Evolutionary conservation across 31 red algal genomes (phyloP).

Genomic region (Odonthalia washingtoniensis): DNA sequence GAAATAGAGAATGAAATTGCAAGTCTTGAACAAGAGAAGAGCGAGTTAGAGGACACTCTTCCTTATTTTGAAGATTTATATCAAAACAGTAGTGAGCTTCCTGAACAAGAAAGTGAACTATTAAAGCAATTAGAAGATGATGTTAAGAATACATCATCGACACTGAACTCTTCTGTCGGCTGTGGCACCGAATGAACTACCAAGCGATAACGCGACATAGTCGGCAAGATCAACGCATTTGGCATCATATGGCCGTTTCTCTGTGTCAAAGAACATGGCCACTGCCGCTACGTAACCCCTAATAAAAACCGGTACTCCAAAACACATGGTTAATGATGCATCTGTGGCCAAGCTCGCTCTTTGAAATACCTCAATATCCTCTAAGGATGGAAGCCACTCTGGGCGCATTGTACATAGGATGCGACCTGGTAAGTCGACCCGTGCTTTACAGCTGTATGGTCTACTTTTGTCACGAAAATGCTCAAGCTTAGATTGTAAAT

Average conservation of each 20-base stretch:
- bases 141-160: constrained; percentile 15
- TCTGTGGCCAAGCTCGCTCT: constrained; percentile 58
- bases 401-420: constrained; percentile 82
- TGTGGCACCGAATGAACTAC: constrained; percentile 60
- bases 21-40: too few relatives aligned
- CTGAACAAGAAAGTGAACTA: too few relatives aligned
- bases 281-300: constrained; percentile 80
- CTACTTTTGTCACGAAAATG: constrained; percentile 69
- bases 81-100: too few relatives aligned
- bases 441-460: constrained; percentile 59
- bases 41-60: too few relatives aligned
- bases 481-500: constrained; percentile 69
- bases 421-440: constrained; percentile 74
- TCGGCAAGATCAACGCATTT: constrained; percentile 82
- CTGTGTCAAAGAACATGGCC: constrained; percentile 87
- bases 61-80: too few relatives aligned
- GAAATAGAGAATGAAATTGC: too few relatives aligned
- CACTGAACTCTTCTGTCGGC: constrained; percentile 32
- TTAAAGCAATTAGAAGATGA: too few relatives aligned
- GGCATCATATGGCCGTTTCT: constrained; percentile 74
- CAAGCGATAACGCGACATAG: constrained; percentile 49
- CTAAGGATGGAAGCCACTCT: constrained; percentile 81
- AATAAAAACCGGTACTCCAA: constrained; percentile 77
- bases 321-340: constrained; percentile 63
- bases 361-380: constrained; percentile 71